Evolutionary conservation across 2,329 filamentous ascomycete species (phyloP), one percentile per base, ranked within the genome.

Genomic region (Clonostachys rosea): DNA sequence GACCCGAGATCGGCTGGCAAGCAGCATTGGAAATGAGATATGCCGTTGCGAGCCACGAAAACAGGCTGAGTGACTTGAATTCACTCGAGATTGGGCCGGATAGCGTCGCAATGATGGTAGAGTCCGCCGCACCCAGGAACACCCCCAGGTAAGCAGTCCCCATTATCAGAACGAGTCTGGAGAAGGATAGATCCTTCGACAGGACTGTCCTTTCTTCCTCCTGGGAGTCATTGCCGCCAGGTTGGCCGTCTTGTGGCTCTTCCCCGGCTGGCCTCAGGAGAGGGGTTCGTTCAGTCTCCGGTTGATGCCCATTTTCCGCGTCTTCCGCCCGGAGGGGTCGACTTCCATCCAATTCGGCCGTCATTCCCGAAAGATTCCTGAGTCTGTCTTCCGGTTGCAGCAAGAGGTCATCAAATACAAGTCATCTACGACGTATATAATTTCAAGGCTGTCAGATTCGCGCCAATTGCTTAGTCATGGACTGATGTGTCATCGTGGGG

Each of bases 1-100:
- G 83, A 6, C 91, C 91, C 10, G 87, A 90, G 17, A 96, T 76
- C 11, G 91, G 91, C 63, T 95, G 91, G 57, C 83, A 89, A 1
- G 89, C 89, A 3, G 91, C 87, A 63, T 92, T 95, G 54, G 90
- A 86, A 57, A 95, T 91, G 24, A 95, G 78, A 62, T 95, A 96
- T 17, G 89, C 86, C 0, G 89, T 87, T 0, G 89, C 91, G 8
- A 96, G 82, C 91, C 91, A 96, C 1, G 89, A 91, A 40, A 95
- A 75, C 5, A 94, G 75, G 17, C 84, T 86, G 30, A 95, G 79
- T 1, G 89, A 95, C 49, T 84, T 75, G 67, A 96, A 95, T 41
- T 86, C 86, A 60, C 83, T 87, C 20, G 88, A 88, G 53, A 96
- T 95, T 9, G 91, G 89, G 0, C 81, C 87, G 0, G 88, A 86